Base-by-base conservation (phyloP, 2,329 filamentous ascomycete species). In the Pseudopithomyces chartarum region DNA sequence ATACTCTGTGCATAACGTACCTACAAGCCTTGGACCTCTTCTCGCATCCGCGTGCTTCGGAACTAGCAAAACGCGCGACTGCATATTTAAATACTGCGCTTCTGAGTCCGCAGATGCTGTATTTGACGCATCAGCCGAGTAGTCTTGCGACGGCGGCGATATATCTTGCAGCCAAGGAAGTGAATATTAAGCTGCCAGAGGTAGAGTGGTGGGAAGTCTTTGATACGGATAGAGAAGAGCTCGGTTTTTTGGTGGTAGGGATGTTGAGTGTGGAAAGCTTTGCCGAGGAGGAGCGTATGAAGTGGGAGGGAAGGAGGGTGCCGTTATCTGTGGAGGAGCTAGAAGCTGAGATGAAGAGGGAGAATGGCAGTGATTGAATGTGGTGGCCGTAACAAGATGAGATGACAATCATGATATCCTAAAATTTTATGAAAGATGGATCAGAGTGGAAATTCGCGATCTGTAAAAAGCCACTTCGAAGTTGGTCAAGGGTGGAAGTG, bases 121-220 rank as follows among this genome's bases (percentile, higher is more conserved):
- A 96, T 74, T 80, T 96, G 26, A 98, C 95, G 2, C 93, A 97
- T 71, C 95, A 98, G 73, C 94, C 95, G 1, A 85, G 90, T 59
- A 86, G 88, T 22, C 81, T 99, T 10, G 94, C 95, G 4, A 91
- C 92, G 2, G 91, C 93, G 1, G 91, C 93, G 1, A 90, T 97
- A 32, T 99, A 98, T 73, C 85, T 92, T n/a, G 91, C 94, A 0
- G 90, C 92, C 0, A 84, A 88, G 43, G 92, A 98, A 63, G 74
- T 85, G 1, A 87, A 84, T 0, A 85, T 90, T 12, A 92, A 91
- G 73, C 83, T 97, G 77, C 92, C 94, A 0, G 90, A 90, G 61
- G 86, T 85, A 46, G 88, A 91, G 61, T 99, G 95, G 95, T 99
- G 95, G 95, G 93, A 97, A 76, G 91, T 98, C 0, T 98, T 98